phyloP scores from a whole-genome alignment of 106 monocot genomes.

The Ottelia alismoides region DNA sequence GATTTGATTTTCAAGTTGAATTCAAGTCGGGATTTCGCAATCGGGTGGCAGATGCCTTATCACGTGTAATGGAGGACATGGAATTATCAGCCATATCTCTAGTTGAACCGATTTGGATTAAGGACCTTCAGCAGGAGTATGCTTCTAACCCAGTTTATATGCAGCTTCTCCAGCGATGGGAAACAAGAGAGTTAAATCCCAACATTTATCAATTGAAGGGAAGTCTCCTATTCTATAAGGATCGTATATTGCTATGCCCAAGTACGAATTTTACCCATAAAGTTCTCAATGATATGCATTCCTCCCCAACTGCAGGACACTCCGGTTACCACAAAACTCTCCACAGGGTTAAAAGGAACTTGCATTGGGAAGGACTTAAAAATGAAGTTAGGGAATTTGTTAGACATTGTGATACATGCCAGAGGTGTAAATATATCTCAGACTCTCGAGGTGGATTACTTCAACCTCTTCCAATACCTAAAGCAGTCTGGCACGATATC shows the following conservation, averaged over 20 bases:
- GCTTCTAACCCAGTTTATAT: too few relatives aligned
- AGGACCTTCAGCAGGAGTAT: too few relatives aligned
- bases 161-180: too few relatives aligned
- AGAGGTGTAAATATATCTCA: background rate
- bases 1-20: slow-evolving; percentile 2
- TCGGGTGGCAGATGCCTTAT: background rate
- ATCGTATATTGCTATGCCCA: too few relatives aligned
- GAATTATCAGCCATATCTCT: too few relatives aligned
- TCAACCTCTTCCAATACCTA: background rate
- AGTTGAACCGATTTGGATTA: too few relatives aligned
- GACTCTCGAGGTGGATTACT: background rate
- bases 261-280: too few relatives aligned
- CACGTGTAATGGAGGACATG: too few relatives aligned
- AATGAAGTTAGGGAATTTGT: background rate
- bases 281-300: background rate
- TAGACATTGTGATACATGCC: background rate
- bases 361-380: background rate
- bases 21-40: background rate
- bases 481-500: background rate
- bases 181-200: too few relatives aligned
- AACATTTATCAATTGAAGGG: too few relatives aligned
- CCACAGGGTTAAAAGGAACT: background rate
- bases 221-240: too few relatives aligned
- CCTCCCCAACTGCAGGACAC: background rate
- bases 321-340: background rate